Conservation (phyloP, 1,139 yeast genomes). For the Diutina siamensis region DNA sequence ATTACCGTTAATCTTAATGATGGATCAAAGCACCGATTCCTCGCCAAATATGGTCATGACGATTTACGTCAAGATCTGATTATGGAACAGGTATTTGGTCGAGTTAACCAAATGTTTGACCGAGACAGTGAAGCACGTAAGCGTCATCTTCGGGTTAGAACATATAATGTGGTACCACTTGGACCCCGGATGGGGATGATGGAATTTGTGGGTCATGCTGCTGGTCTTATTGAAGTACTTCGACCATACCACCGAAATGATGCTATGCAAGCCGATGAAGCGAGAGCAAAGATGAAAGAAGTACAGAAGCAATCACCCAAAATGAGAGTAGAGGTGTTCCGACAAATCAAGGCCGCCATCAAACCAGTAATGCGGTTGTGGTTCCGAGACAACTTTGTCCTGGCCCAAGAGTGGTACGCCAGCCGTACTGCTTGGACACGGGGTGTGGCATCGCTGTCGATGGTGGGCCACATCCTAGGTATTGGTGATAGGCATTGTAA, state of each 20-base stretch:
- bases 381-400: constrained; percentile 53
- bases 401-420: constrained; percentile 63
- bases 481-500: constrained; percentile 93
- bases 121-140: constrained; percentile 46
- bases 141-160: constrained; percentile 52
- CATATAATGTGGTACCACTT: constrained; percentile 83
- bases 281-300: constrained; percentile 54
- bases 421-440: constrained; percentile 57
- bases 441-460: constrained; percentile 78
- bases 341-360: constrained; percentile 37
- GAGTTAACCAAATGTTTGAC: constrained; percentile 62
- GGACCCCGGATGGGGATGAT: constrained; percentile 84
- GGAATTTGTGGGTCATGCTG: constrained; percentile 77
- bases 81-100: constrained; percentile 93
- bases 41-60: constrained; percentile 80
- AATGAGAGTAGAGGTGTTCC: constrained; percentile 40
- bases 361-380: constrained; percentile 61
- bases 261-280: constrained; percentile 43
- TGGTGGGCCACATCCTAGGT: constrained; percentile 80
- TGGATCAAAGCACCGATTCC: constrained; percentile 46
- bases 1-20: constrained; percentile 40
- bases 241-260: constrained; percentile 42
- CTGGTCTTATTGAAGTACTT: constrained; percentile 58
- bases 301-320: constrained; percentile 35
- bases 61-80: constrained; percentile 92